Evolutionary conservation across 306 rosid species (phyloP), one percentile per base, ranked within the genome.

Genomic region (Mimosa pudica): DNA sequence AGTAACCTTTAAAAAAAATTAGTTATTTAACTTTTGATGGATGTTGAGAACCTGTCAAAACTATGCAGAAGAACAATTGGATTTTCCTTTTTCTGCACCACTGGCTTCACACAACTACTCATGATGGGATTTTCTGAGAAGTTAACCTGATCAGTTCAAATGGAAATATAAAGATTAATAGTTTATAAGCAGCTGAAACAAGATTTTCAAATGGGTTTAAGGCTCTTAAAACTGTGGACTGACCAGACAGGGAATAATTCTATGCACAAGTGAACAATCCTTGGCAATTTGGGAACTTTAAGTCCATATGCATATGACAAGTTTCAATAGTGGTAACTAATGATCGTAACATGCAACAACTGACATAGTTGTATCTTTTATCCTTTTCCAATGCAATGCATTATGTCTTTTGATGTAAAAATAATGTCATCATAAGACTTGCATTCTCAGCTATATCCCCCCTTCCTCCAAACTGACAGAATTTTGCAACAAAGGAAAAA

Each of bases 61-160:
- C 97, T 91, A 71, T 93, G 94, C 30, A 93, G 94, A 84, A 93
- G 96, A 86, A 93, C 96, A 71, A 93, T 78, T 14, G 96, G 97
- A 89, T 81, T 85, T 70, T 79, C 80, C 70, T 81, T 62, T 64
- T 84, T 81, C 76, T 80, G 82, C 33, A 73, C 66, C 76, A 79
- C 73, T 14, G 97, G 92, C 87, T 80, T 91, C 82, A 93, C 96
- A 47, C 91, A 89, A 78, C 96, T 93, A 47, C 92, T 93, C 97
- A 87, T 85, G 35, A 91, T 85, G 80, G 87, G 76, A 76, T 68
- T 69, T 33, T 86, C 91, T 2, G 82, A 83, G 71, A 88, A 89
- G 6, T 71, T 84, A 30, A 93, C 90, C 96, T 91, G 88, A 71
- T 55, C 24, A 1, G 20, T 65, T 44, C 73, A 74, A 14, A 69